Conservation (phyloP, 1,284 basidiomycete species). For the Mrakiaceae sp. region DNA sequence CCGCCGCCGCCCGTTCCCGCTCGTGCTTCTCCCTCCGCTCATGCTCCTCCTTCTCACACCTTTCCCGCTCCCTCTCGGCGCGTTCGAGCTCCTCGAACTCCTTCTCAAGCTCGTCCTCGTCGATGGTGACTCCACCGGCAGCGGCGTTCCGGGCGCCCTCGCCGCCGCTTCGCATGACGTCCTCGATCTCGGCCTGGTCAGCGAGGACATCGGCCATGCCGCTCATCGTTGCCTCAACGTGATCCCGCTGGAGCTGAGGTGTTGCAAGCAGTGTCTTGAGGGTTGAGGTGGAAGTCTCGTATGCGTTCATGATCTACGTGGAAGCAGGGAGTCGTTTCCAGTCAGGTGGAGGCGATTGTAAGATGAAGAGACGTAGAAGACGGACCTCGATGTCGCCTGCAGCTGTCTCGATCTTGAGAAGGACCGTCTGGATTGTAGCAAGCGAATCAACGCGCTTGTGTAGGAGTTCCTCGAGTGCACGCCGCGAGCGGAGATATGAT, state of each 20-base stretch:
- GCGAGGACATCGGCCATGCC: conserved; percentile 68
- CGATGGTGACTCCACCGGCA: conserved; percentile 43
- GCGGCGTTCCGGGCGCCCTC: conserved; percentile 47
- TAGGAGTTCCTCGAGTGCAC: conserved; percentile 65
- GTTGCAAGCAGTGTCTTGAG: conserved; percentile 63
- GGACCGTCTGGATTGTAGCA: conserved; percentile 60
- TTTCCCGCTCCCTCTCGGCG: conserved; percentile 29
- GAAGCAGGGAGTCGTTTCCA: neutral
- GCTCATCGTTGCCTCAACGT: conserved; percentile 75
- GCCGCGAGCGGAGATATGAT: conserved; percentile 63
- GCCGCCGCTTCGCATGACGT: conserved; percentile 56
- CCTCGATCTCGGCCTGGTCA: conserved; percentile 70
- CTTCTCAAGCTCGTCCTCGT: conserved; percentile 41
- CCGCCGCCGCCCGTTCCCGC: conserved; percentile 12
- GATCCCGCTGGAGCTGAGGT: conserved; percentile 62
- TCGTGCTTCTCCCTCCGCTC: conserved; percentile 35
- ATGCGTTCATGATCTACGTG: conserved; percentile 67
- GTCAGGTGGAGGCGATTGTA: neutral
- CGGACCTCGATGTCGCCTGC: conserved; percentile 74
- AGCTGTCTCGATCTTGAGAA: conserved; percentile 74
- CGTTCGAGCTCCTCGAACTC: conserved; percentile 36
- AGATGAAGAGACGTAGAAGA: neutral
- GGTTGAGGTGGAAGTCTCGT: conserved; percentile 66
- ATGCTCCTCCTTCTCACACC: conserved; percentile 26
- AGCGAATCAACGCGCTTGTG: conserved; percentile 60